These are phyloP conservation scores for Helicostylum pulchrum DNA, from an alignment of 192 early-diverging fungal genomes.

Conservation along the genomic window DNA sequence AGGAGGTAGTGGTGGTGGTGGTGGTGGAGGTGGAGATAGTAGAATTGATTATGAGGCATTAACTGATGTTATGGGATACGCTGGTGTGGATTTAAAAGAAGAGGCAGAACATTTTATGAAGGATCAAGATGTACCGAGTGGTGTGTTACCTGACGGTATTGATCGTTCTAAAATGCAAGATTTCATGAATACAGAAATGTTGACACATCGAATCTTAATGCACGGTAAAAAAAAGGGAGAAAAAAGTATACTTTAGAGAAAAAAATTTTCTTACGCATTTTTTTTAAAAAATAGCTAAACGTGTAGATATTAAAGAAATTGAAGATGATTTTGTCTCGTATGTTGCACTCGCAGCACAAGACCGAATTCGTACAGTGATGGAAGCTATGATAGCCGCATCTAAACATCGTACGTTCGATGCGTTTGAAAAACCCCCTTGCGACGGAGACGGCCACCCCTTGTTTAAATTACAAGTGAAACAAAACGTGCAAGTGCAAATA, in stretches of 20 bases:
- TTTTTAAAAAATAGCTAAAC: conserved; percentile 26
- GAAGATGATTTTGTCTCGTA: conserved; percentile 60
- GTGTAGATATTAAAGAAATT: conserved; percentile 40
- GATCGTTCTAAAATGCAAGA: conserved; percentile 44
- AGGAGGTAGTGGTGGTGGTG: conserved; percentile 6
- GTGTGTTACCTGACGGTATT: conserved; percentile 24
- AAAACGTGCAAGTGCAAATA: conserved; percentile 70
- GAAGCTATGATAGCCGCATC: conserved; percentile 69
- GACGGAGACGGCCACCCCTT: conserved; percentile 53
- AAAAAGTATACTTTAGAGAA: not conserved
- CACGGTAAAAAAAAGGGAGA: conserved; percentile 35
- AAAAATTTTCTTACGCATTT: too few species aligned
- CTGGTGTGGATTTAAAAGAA: conserved; percentile 69
- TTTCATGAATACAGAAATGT: conserved; percentile 42
- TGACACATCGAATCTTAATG: conserved; percentile 36
- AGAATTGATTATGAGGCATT: conserved; percentile 53
- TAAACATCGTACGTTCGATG: conserved; percentile 65
- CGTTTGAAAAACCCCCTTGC: conserved; percentile 58
- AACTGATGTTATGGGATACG: conserved; percentile 77
- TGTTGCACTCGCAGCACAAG: conserved; percentile 66
- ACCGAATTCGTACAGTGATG: conserved; percentile 57
- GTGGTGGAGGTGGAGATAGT: conserved; percentile 14
- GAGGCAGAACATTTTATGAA: conserved; percentile 38
- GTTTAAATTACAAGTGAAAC: conserved; percentile 63
- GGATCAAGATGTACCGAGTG: conserved; percentile 25